These are phyloP conservation scores for Fusarium bulbicola DNA, from an alignment of 2,329 filamentous ascomycete genomes.

Conservation along the genomic window DNA sequence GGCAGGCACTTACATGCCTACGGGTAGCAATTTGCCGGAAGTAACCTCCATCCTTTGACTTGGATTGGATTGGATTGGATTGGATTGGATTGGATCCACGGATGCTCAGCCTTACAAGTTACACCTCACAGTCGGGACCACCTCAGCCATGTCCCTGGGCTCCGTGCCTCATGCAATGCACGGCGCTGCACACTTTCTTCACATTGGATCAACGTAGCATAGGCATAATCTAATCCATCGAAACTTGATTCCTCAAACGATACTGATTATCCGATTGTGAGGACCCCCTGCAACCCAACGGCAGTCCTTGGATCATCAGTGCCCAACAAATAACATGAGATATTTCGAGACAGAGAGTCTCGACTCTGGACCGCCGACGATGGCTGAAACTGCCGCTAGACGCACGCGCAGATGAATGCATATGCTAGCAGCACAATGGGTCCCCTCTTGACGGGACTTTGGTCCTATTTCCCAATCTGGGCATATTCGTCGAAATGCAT, in stretches of 20 bases:
- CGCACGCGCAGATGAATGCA: neutral
- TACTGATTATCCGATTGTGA: neutral
- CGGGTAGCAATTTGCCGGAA: slow-evolving; percentile 7
- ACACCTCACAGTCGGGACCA: slow-evolving; percentile 35
- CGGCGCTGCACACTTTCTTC: slow-evolving; percentile 10
- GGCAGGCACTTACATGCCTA: neutral
- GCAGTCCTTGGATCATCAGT: neutral
- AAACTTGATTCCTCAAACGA: slow-evolving; percentile 6
- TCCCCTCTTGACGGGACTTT: slow-evolving; percentile 24
- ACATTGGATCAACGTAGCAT: neutral
- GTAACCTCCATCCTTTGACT: neutral
- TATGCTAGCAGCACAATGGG: slow-evolving; percentile 28
- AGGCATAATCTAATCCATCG: neutral
- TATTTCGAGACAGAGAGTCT: neutral
- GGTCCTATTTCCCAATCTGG: slow-evolving; percentile 30
- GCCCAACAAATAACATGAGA: slow-evolving; percentile 7
- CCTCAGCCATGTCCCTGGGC: slow-evolving; percentile 15
- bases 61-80: too few relatives aligned
- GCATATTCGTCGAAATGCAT: slow-evolving; percentile 36
- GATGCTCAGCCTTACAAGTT: slow-evolving; percentile 21
- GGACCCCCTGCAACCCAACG: neutral
- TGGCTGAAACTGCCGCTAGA: slow-evolving; percentile 27
- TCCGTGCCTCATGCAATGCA: slow-evolving; percentile 11
- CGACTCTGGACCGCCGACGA: neutral
- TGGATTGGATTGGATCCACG: neutral